Evolutionary conservation across 139 green algal genomes (phyloP).

Genomic region (Astrephomene gubernaculifera): DNA sequence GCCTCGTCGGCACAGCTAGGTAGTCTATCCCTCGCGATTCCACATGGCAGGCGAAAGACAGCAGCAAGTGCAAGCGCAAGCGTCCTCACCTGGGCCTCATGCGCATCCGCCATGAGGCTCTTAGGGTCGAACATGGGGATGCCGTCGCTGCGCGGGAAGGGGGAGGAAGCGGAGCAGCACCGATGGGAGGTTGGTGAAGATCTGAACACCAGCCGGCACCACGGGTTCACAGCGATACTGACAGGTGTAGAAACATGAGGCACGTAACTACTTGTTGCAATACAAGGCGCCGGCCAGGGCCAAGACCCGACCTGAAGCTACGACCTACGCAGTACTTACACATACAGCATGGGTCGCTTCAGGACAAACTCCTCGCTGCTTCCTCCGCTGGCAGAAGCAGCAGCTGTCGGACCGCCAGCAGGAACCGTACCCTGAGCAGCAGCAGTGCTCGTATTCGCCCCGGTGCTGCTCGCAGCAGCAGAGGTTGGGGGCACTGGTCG

Average conservation of each 20-base stretch:
- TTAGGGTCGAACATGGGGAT: conserved; percentile 42
- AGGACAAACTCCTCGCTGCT: conserved; percentile 2
- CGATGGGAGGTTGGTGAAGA: too few relatives aligned
- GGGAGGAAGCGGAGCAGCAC: background rate
- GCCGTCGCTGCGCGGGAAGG: conserved; percentile 2
- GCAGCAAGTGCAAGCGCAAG: too few relatives aligned
- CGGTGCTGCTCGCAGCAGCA: background rate
- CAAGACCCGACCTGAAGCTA: too few relatives aligned
- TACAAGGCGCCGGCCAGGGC: too few relatives aligned
- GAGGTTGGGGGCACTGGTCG: too few relatives aligned
- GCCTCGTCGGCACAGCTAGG: too few relatives aligned
- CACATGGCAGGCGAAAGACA: background rate
- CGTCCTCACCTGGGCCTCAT: conserved; percentile 3
- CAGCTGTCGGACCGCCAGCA: background rate
- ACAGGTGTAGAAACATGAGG: too few relatives aligned
- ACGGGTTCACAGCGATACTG: too few relatives aligned
- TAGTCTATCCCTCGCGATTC: background rate
- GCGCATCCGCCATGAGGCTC: conserved; percentile 1
- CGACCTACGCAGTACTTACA: too few relatives aligned
- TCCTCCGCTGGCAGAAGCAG: background rate
- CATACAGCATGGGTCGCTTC: conserved; percentile 19
- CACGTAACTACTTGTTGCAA: too few relatives aligned
- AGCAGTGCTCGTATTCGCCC: background rate
- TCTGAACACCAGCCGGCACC: too few relatives aligned
- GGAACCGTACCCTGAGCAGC: background rate